These are phyloP conservation scores for Agaricus subrufescens DNA, from an alignment of 768 basidiomycete species.

Conservation along the genomic window DNA sequence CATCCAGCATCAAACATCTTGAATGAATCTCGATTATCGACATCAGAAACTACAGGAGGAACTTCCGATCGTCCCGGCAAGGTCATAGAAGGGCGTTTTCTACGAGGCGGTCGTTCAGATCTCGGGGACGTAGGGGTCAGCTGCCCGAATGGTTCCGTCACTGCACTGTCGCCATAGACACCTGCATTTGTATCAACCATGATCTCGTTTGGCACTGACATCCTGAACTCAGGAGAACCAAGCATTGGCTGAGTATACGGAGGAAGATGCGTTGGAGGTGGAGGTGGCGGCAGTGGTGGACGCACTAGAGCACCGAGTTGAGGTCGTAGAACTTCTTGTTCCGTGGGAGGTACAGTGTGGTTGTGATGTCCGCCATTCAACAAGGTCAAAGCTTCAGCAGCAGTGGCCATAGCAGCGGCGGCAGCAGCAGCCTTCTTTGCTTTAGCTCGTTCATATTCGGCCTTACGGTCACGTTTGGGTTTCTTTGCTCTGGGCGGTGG, in stretches of 20 bases:
- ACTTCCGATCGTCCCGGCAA: constrained; percentile 25
- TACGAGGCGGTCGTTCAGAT: constrained; percentile 10
- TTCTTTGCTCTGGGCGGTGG: constrained; percentile 35
- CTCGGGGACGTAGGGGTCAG: constrained; percentile 1
- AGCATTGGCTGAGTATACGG: constrained; percentile 13
- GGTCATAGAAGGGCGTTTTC: constrained; percentile 25
- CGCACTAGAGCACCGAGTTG: neutral
- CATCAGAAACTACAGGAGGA: constrained; percentile 61
- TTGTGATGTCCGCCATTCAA: constrained; percentile 13
- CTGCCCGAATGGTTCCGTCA: neutral
- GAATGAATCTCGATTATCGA: constrained; percentile 73
- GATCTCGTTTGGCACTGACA: neutral
- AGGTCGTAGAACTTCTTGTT: neutral
- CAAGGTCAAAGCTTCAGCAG: constrained; percentile 7
- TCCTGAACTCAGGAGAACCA: constrained; percentile 36
- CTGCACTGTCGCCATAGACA: constrained; percentile 32
- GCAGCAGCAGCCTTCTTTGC: constrained; percentile 24
- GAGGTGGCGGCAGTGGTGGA: neutral
- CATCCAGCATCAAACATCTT: constrained; percentile 81
- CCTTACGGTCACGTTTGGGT: constrained; percentile 32
- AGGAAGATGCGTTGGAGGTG: neutral
- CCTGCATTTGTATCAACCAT: constrained; percentile 13
- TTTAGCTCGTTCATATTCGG: constrained; percentile 30
- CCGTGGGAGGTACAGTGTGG: neutral
- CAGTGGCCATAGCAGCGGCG: constrained; percentile 14